These are phyloP conservation scores for Penicillium soppii DNA, from an alignment of 495 filamentous ascomycete genomes.

Conservation along the genomic window DNA sequence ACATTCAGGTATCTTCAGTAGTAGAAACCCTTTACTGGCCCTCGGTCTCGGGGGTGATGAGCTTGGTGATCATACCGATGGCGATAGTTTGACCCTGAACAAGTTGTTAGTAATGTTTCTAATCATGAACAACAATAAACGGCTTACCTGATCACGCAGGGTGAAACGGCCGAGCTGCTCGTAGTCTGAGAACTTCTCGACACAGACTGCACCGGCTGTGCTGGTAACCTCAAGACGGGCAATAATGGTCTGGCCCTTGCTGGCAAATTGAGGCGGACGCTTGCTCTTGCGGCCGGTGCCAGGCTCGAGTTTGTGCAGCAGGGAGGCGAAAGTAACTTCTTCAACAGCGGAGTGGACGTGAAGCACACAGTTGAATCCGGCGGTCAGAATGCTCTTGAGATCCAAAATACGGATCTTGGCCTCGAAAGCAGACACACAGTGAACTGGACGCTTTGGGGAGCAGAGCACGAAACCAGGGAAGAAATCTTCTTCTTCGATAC, in stretches of 20 bases:
- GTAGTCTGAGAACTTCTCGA: constrained; percentile 92
- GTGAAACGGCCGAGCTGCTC: constrained; percentile 94
- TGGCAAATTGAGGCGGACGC: constrained; percentile 86
- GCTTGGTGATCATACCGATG: constrained; percentile 93
- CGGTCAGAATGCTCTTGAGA: constrained; percentile 86
- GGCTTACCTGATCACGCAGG: constrained; percentile 81
- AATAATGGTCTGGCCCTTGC: constrained; percentile 90
- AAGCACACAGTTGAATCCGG: constrained; percentile 87
- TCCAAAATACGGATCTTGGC: constrained; percentile 97
- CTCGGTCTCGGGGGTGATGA: constrained; percentile 53
- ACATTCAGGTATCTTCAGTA: constrained; percentile 10
- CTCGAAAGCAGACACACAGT: constrained; percentile 88
- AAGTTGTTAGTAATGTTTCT: constrained; percentile 12
- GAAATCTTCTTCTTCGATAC: constrained; percentile 97
- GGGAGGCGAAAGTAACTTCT: constrained; percentile 82
- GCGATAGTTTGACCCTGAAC: constrained; percentile 89
- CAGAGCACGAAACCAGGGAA: constrained; percentile 96
- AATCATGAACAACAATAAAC: constrained; percentile 9
- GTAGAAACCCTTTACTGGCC: constrained; percentile 18
- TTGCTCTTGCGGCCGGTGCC: constrained; percentile 94
- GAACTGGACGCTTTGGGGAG: constrained; percentile 84
- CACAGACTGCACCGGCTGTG: constrained; percentile 81
- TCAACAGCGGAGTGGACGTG: constrained; percentile 92
- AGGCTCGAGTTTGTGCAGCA: constrained; percentile 95
- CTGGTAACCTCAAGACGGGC: constrained; percentile 83